Evolutionary conservation across 805 yeast genomes (phyloP).

Genomic region (Hanseniaspora lindneri): DNA sequence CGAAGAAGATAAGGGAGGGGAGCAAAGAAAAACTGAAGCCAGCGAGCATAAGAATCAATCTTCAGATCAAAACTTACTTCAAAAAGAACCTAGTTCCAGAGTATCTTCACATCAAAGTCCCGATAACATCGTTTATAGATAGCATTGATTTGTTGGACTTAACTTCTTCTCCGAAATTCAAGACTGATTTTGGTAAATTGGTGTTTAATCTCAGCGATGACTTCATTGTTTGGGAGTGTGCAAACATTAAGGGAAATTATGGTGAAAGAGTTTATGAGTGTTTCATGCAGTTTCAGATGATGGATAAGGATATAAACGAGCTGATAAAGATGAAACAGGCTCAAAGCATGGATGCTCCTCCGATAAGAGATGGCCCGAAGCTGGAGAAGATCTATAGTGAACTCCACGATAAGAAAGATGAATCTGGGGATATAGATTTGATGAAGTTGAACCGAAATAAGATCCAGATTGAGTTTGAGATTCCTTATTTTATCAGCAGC

Average conservation of each 20-base stretch:
- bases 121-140: slow-evolving; percentile 26
- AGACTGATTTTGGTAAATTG: slow-evolving; percentile 60
- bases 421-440: not conserved
- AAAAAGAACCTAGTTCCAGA: slow-evolving; percentile 30
- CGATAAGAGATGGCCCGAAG: slow-evolving; percentile 27
- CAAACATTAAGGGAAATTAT: slow-evolving; percentile 39
- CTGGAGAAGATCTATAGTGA: slow-evolving; percentile 28
- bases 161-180: slow-evolving; percentile 48
- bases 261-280: slow-evolving; percentile 47
- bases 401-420: slow-evolving; percentile 20
- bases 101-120: slow-evolving; percentile 25
- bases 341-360: slow-evolving; percentile 32
- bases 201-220: slow-evolving; percentile 58
- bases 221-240: slow-evolving; percentile 61
- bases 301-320: slow-evolving; percentile 23
- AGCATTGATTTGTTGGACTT: slow-evolving; percentile 33
- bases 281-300: slow-evolving; percentile 41
- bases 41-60: slow-evolving; percentile 23
- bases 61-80: slow-evolving; percentile 27
- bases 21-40: slow-evolving; percentile 20
- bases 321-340: slow-evolving; percentile 22
- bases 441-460: slow-evolving; percentile 7
- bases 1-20: not conserved
- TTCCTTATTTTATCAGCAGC: slow-evolving; percentile 53
- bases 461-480: slow-evolving; percentile 45